A percentile compares a stretch with the other conserved stretches of the same genome.
Evolutionary conservation across 2,329 filamentous ascomycete species (phyloP).

Genomic region (Apiospora koreana): DNA sequence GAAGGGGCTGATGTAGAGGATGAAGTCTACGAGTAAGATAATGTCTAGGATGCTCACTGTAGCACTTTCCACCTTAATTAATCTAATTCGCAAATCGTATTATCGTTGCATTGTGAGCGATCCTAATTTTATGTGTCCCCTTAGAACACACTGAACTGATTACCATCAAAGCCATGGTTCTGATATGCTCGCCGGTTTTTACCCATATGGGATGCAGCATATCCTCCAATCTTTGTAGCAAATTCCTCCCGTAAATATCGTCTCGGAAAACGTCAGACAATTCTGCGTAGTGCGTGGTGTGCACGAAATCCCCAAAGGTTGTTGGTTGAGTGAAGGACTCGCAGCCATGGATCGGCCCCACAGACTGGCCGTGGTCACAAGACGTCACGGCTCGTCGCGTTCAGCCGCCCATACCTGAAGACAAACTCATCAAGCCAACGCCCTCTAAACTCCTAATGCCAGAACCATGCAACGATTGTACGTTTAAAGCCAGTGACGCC

Average conservation of each 20-base stretch:
- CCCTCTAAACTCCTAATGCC: not conserved
- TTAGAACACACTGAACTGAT: not conserved
- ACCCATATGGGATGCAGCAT: not conserved
- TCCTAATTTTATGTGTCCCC: not conserved
- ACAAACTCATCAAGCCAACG: not conserved
- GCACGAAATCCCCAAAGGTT: not conserved
- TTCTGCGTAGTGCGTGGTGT: not conserved
- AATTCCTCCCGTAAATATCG: not conserved
- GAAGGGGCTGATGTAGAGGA: conserved; percentile 61
- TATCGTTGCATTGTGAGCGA: not conserved
- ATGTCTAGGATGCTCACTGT: not conserved
- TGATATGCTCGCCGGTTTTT: not conserved
- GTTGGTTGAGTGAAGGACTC: not conserved
- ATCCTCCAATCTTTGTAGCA: not conserved
- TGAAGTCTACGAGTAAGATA: conserved; percentile 48
- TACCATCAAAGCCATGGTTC: not conserved
- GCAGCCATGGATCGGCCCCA: not conserved
- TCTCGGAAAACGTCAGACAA: not conserved
- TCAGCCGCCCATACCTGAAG: not conserved
- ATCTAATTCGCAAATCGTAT: not conserved
- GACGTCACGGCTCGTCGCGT: not conserved
- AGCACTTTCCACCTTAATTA: not conserved
- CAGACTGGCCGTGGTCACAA: not conserved
- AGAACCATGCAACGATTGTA: not conserved
- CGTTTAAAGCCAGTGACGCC: not conserved